Evolutionary conservation across 2,329 filamentous ascomycete species (phyloP).

Genomic region (Cladosporium sp.): DNA sequence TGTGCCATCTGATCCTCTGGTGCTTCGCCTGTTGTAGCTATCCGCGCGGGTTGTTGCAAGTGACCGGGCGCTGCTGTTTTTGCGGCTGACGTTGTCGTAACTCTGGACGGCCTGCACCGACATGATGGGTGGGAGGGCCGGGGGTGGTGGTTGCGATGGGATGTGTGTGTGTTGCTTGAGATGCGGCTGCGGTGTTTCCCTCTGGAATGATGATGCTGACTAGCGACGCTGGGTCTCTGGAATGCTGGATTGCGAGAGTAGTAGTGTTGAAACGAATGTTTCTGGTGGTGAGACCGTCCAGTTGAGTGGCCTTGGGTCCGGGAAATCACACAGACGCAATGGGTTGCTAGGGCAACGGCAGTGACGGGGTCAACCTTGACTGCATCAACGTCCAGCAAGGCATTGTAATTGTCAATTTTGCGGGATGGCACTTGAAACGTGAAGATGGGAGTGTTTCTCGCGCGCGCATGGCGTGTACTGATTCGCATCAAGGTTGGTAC

Average conservation of each 20-base stretch:
- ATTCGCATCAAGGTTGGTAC: no score
- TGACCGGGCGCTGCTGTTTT: constrained; percentile 38
- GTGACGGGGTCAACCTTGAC: background rate
- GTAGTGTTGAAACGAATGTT: constrained; percentile 12
- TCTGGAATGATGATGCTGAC: background rate
- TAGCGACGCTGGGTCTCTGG: background rate
- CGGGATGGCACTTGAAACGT: background rate
- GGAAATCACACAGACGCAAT: no score
- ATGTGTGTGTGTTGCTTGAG: constrained; percentile 7
- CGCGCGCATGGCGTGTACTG: no score
- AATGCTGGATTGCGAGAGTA: background rate
- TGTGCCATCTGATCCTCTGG: constrained; percentile 15
- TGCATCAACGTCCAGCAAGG: background rate
- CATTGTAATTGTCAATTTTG: background rate
- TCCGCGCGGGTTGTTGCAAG: constrained; percentile 22
- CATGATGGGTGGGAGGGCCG: constrained; percentile 20
- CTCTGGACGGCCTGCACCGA: constrained; percentile 37
- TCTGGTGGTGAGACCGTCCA: constrained; percentile 9
- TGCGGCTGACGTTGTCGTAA: constrained; percentile 56
- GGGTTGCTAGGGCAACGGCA: background rate
- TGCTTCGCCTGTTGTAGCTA: constrained; percentile 23
- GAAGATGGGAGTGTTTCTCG: background rate
- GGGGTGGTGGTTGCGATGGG: constrained; percentile 1
- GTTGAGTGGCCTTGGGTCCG: background rate
- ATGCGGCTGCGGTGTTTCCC: background rate